These are phyloP conservation scores for Pythium brachiatum DNA, from an alignment of 352 stramenopile genomes.

Conservation along the genomic window DNA sequence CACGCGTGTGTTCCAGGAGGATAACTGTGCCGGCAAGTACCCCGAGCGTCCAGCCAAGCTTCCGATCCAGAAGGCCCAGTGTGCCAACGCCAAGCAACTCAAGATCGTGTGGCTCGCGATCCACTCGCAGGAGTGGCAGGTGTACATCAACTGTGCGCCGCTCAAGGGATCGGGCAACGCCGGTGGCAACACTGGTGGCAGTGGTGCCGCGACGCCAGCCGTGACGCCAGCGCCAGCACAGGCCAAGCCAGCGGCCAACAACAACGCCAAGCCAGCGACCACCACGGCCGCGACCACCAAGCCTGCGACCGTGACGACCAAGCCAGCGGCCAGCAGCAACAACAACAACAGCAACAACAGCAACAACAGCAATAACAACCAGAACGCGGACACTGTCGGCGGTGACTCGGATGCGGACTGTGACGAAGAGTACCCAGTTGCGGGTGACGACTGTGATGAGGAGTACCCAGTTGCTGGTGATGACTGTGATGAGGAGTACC, in stretches of 20 bases:
- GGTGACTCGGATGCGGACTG: constrained; percentile 7
- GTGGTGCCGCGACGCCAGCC: not conserved
- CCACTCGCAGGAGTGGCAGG: constrained; percentile 30
- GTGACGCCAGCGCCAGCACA: constrained; percentile 5
- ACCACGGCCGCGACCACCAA: too few relatives aligned
- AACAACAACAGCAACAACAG: constrained; percentile 4
- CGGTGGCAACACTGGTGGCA: not conserved
- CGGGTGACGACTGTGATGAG: not conserved
- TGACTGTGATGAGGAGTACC: constrained; percentile 14
- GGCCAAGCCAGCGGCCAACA: not conserved
- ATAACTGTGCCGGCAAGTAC: constrained; percentile 29
- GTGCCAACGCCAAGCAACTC: constrained; percentile 25
- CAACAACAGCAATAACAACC: constrained; percentile 6
- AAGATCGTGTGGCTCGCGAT: constrained; percentile 30
- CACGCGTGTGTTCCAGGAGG: constrained; percentile 28
- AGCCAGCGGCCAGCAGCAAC: not conserved
- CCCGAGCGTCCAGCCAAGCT: constrained; percentile 19
- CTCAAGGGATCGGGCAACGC: constrained; percentile 12
- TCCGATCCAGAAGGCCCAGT: constrained; percentile 27
- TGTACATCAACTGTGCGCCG: constrained; percentile 34
- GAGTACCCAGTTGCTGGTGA: constrained; percentile 4
- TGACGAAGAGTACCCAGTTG: constrained; percentile 2
- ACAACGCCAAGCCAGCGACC: not conserved
- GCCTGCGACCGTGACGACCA: too few relatives aligned
- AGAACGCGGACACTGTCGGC: not conserved